Base-by-base conservation (phyloP, 75 land plant genomes). In the Sequoia sempervirens region DNA sequence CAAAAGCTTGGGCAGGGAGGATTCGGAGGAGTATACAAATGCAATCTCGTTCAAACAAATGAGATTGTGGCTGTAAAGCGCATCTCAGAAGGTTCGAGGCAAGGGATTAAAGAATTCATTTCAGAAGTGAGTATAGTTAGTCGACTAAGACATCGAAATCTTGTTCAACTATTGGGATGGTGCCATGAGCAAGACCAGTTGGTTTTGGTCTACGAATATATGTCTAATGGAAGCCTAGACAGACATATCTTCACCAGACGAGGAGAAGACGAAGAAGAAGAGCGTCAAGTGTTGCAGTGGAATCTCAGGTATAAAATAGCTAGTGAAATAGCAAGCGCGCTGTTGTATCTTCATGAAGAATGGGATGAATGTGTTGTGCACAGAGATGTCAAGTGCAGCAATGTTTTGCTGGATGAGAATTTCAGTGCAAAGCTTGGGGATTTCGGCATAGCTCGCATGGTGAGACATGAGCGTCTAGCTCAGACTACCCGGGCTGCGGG, bases 1-100 rank as follows among this genome's bases (percentile, higher is more conserved):
- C 86, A 87, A 75, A 36, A 91, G 74, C 90, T 91, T 26, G 95
- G 95, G n/a, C 89, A 88, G 83, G 95, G 95, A 36, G 91, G 95
- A 3, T 93, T 93, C 80, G 95, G 95, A 14, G 82, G 85, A 34
- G 93, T 93, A 11, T 93, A 88, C 84, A 85, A 86, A 45, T 93
- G 89, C 11, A 88, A 86, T 37, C 80, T 93, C 8, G 90, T 91
- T 0, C 89, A 93, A 56, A 92, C 88, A 66, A 89, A 90, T 20
- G 84, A 90, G 0, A 79, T 80, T n/a, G 56, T 87, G 5, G 88
- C 88, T 4, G 81, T 80, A 46, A 96, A 96, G 83, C 85, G 94
- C 83, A 73, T 80, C 11, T 61, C 72, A 15, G 88, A 89, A 84
- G 85, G 80, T 36, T 93, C 85, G 0, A 86, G 86, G 76, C 74